Conservation (phyloP, 2,329 filamentous ascomycete species). For the Clarireedia homoeocarpa region DNA sequence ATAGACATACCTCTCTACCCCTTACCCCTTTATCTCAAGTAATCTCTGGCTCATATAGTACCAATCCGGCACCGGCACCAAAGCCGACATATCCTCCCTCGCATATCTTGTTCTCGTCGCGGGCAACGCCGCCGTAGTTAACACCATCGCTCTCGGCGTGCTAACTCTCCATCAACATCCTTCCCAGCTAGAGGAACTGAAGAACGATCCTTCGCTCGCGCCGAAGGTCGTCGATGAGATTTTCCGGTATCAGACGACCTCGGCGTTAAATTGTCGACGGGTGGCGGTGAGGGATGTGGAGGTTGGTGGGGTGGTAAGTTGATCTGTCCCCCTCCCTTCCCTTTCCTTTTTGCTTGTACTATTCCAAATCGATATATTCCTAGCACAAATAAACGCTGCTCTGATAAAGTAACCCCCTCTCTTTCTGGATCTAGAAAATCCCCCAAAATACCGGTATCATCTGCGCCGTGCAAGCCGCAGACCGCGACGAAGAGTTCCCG, state of each 20-base stretch:
- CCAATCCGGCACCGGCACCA: constrained; percentile 38
- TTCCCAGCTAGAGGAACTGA: constrained; percentile 35
- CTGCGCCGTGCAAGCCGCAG: constrained; percentile 39
- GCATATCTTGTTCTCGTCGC: constrained; percentile 43
- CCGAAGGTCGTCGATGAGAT: constrained; percentile 40
- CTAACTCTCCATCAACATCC: constrained; percentile 38
- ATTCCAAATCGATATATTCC: not conserved
- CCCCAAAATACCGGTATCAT: constrained; percentile 40
- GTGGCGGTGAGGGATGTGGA: constrained; percentile 40
- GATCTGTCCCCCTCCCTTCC: not conserved
- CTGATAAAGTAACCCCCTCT: too few species aligned
- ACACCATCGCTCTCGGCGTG: constrained; percentile 41
- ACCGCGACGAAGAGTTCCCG: constrained; percentile 40
- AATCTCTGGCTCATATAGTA: not conserved
- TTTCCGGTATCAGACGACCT: constrained; percentile 40
- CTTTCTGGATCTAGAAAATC: constrained; percentile 1
- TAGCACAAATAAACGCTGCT: not conserved
- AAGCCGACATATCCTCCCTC: constrained; percentile 36
- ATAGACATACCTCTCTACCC: not conserved
- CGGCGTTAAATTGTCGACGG: constrained; percentile 39
- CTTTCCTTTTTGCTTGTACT: not conserved
- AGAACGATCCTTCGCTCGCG: constrained; percentile 31
- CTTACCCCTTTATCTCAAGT: too few species aligned
- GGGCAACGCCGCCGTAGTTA: constrained; percentile 45
- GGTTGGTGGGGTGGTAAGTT: constrained; percentile 32